phyloP scores from a whole-genome alignment of 164 flowering plant genomes.

The Magnolia kwangsiensis region DNA sequence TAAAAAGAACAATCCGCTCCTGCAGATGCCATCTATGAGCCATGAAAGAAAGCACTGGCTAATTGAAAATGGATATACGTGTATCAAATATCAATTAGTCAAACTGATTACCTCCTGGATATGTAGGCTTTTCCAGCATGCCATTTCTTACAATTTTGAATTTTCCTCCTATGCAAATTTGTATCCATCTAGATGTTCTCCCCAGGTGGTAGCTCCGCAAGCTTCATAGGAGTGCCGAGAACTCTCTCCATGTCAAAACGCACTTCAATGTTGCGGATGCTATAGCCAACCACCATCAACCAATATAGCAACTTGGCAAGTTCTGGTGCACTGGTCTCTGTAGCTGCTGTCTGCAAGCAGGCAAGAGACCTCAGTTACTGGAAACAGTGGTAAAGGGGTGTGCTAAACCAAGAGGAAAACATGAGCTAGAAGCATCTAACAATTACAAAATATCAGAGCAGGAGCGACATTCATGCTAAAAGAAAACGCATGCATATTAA shows the following conservation, averaged over 20 bases:
- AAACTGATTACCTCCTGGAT: not conserved
- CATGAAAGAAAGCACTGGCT: conserved; percentile 1
- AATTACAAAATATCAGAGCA: no score
- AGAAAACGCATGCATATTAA: no score
- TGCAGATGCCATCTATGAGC: not conserved
- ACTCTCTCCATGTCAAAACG: conserved; percentile 96
- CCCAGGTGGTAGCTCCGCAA: conserved; percentile 90
- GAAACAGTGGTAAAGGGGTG: not conserved
- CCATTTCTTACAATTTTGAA: not conserved
- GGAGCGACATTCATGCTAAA: no score
- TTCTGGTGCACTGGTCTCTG: conserved; percentile 85
- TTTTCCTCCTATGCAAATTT: not conserved
- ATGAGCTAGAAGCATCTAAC: no score
- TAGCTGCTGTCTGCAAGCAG: conserved; percentile 58
- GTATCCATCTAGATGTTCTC: conserved; percentile 42
- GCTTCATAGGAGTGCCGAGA: conserved; percentile 69
- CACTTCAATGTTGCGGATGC: conserved; percentile 94
- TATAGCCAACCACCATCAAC: conserved; percentile 97
- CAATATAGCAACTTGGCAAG: conserved; percentile 89
- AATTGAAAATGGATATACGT: not conserved
- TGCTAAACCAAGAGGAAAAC: no score
- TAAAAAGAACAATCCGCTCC: not conserved
- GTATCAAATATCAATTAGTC: not conserved
- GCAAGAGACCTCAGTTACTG: not conserved
- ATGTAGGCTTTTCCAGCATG: not conserved